These are phyloP conservation scores for Dittrichia graveolens DNA, from an alignment of 129 eudicot genomes.

Conservation along the genomic window DNA sequence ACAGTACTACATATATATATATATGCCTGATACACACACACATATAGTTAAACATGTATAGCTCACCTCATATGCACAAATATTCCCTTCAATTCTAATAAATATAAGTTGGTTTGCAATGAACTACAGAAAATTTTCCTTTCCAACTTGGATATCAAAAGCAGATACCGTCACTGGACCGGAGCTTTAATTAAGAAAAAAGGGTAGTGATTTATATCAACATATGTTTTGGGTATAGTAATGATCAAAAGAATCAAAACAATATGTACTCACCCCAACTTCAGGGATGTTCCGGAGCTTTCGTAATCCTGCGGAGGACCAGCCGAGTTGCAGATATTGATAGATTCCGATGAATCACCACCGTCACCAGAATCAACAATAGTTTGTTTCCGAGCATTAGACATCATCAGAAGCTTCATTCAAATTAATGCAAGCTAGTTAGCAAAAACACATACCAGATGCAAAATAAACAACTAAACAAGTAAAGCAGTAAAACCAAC, in stretches of 20 bases:
- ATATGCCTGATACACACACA: too few relatives aligned
- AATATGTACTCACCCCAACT: slow-evolving; percentile 70
- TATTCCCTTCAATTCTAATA: background rate
- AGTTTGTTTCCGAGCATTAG: slow-evolving; percentile 38
- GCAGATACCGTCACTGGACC: background rate
- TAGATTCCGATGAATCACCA: slow-evolving; percentile 72
- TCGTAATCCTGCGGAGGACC: slow-evolving; percentile 76
- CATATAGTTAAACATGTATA: background rate
- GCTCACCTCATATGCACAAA: background rate
- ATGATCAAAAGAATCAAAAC: too few relatives aligned
- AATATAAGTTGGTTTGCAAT: background rate
- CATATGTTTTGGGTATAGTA: background rate
- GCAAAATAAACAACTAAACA: too few relatives aligned
- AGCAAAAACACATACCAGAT: too few relatives aligned
- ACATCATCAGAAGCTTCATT: slow-evolving; percentile 55
- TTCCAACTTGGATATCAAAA: background rate
- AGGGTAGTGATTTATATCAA: background rate
- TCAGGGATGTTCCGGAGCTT: slow-evolving; percentile 86
- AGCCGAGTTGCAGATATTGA: slow-evolving; percentile 53
- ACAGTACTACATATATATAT: too few relatives aligned
- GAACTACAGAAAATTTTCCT: background rate
- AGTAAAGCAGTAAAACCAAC: too few relatives aligned
- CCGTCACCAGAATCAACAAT: slow-evolving; percentile 58
- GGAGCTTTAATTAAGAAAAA: background rate
- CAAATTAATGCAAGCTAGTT: background rate